These are phyloP conservation scores for Vanrija pseudolonga DNA, from an alignment of 1,284 basidiomycete species.

Conservation along the genomic window DNA sequence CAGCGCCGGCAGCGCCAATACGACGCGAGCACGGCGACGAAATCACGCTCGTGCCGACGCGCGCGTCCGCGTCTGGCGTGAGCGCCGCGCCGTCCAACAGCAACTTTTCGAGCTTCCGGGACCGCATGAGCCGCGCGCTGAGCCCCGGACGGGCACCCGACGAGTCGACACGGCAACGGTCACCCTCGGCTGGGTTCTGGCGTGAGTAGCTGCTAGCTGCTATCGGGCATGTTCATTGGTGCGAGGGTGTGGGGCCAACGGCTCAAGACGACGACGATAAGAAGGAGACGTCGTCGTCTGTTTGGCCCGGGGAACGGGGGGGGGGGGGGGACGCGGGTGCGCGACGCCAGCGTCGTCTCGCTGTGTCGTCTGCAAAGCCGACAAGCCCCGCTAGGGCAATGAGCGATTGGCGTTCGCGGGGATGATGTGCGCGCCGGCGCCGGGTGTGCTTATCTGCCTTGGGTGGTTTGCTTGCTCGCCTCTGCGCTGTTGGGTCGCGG, in stretches of 20 bases:
- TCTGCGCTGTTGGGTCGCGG: not conserved
- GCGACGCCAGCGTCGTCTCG: not conserved
- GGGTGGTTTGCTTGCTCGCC: conserved; percentile 1
- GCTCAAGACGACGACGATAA: no score
- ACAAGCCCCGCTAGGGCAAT: not conserved
- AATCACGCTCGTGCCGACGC: not conserved
- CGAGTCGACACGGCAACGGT: not conserved
- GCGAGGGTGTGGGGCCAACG: not conserved
- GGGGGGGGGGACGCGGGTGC: no score
- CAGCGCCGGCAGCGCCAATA: no score
- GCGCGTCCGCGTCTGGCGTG: not conserved
- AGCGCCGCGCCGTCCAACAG: not conserved
- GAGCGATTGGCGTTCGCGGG: not conserved
- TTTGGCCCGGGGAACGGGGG: not conserved
- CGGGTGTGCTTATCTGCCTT: conserved; percentile 7
- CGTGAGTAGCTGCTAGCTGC: not conserved
- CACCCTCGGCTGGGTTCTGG: not conserved
- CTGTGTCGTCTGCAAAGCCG: not conserved
- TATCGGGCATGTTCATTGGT: not conserved
- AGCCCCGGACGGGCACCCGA: conserved; percentile 2
- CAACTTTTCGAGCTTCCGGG: not conserved
- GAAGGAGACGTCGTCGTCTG: not conserved
- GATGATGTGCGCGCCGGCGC: conserved; percentile 14
- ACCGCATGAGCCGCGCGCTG: conserved; percentile 3
- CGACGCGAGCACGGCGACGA: not conserved